Evolutionary conservation across 108 stramenopile genomes (phyloP).

Genomic region (Discostella pseudostelligera): DNA sequence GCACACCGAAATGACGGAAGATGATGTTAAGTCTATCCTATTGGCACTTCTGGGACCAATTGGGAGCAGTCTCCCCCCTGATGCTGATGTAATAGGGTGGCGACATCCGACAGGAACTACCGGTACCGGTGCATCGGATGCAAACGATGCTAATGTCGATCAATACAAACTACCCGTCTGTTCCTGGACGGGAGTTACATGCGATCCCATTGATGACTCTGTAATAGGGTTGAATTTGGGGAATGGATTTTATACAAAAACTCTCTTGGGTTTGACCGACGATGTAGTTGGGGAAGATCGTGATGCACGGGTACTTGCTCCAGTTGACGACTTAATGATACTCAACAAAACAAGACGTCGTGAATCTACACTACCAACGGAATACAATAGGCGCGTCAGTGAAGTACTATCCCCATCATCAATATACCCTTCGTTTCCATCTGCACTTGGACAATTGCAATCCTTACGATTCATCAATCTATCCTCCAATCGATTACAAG

Average conservation of each 20-base stretch:
- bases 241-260: conserved; percentile 21
- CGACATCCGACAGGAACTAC: conserved; percentile 4
- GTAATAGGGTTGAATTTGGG: conserved; percentile 42
- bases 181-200: conserved; percentile 46
- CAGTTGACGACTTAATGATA: not conserved
- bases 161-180: conserved; percentile 30
- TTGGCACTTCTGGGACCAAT: conserved; percentile 28
- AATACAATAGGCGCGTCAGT: conserved; percentile 1
- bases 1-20: conserved; percentile 29
- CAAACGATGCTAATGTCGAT: not conserved
- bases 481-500: conserved; percentile 44
- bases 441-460: conserved; percentile 28
- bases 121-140: conserved; percentile 4
- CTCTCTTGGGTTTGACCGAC: conserved; percentile 15
- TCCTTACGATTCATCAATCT: conserved; percentile 36
- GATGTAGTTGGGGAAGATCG: conserved; percentile 3
- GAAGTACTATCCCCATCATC: not conserved
- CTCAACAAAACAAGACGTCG: conserved; percentile 6
- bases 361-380: not conserved
- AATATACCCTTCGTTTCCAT: conserved; percentile 20
- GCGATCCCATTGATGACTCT: conserved; percentile 43
- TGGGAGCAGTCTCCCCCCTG: conserved; percentile 21
- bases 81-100: conserved; percentile 34
- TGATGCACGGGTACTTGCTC: not conserved
- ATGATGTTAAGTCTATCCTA: conserved; percentile 29